Percentiles rank a stretch among this genome's conserved stretches.
These are phyloP conservation scores for Chlorociboria aeruginascens DNA, from an alignment of 495 filamentous ascomycete species.

Conservation along the genomic window DNA sequence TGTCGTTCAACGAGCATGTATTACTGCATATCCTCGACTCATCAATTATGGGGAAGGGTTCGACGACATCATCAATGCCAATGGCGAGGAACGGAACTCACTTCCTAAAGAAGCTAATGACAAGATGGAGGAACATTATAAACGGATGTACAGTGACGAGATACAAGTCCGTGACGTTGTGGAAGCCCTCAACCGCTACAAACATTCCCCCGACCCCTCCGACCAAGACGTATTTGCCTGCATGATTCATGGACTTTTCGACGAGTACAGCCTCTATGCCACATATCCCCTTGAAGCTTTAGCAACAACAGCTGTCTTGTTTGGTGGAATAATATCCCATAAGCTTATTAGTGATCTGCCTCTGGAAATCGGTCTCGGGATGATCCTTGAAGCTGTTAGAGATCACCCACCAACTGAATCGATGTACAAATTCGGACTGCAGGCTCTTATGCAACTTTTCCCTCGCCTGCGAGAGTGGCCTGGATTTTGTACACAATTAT, in stretches of 20 bases:
- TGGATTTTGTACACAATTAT: constrained; percentile 69
- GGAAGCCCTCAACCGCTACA: constrained; percentile 68
- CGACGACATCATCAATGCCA: constrained; percentile 79
- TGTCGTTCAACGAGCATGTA: constrained; percentile 67
- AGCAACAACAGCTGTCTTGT: constrained; percentile 89
- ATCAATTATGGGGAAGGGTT: constrained; percentile 92
- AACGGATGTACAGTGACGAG: constrained; percentile 88
- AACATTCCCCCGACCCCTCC: constrained; percentile 65
- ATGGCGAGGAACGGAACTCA: constrained; percentile 65
- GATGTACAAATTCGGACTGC: constrained; percentile 99
- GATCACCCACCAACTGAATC: constrained; percentile 67
- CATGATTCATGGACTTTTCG: constrained; percentile 96
- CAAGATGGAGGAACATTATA: constrained; percentile 94
- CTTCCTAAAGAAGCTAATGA: constrained; percentile 67
- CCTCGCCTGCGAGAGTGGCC: constrained; percentile 83
- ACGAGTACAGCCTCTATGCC: constrained; percentile 90
- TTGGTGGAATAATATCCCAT: constrained; percentile 91
- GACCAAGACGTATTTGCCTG: constrained; percentile 94
- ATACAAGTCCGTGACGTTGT: constrained; percentile 71
- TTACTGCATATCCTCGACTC: constrained; percentile 86
- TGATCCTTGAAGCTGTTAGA: constrained; percentile 90
- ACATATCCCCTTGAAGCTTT: constrained; percentile 90
- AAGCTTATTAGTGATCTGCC: constrained; percentile 81
- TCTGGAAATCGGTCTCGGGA: constrained; percentile 79
- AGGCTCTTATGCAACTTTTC: constrained; percentile 81